Base-by-base conservation (phyloP, 1,284 basidiomycete genomes). In the Xanthoconium separans region DNA sequence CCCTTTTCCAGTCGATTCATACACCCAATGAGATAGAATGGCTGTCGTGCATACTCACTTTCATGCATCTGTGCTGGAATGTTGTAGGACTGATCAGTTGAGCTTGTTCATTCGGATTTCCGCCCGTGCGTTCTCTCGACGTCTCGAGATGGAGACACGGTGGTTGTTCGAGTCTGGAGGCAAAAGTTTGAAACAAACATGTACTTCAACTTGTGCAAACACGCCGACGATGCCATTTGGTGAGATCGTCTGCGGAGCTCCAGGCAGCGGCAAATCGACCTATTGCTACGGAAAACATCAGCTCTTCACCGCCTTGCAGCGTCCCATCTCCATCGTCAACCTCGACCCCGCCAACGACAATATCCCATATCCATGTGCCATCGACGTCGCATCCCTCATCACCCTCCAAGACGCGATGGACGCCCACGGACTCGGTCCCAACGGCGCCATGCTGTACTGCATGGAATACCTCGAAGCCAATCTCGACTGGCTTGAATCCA, bases 381-480 rank as follows among this genome's bases (percentile, higher is more conserved):
- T 99, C 62, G 87, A 92, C 68, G 91, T 99, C 55, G 81, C 90
- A 0, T 85, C 85, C 0, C 83, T 99, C 55, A 92, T 99, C 64
- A 93, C 91, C 0, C 83, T 99, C 24, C 78, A 89, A 47, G 90
- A 94, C 64, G 94, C 87, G 20, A 97, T 98, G 95, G 74, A 84
- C 6, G 86, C 89, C 59, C 85, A 91, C 59, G 83, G 83, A 0
- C 80, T 99, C 0, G 97, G 97, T 0, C 97, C 97, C 0, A 99
- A 99, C 62, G 97, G 97, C 6, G 96, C 87, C 3, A 95, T 98
- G 88, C 76, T 99, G 16, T 99, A 95, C 69, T 96, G 94, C 70
- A 91, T 98, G 80, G 97, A 99, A 70, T 98, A 98, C 70, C 82
- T 99, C 22, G 95, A 99, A 66, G 86, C 83, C 24, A 98, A 99